Conservation (phyloP, 1,284 basidiomycete genomes). For the Cutaneotrichosporon curvatum region DNA sequence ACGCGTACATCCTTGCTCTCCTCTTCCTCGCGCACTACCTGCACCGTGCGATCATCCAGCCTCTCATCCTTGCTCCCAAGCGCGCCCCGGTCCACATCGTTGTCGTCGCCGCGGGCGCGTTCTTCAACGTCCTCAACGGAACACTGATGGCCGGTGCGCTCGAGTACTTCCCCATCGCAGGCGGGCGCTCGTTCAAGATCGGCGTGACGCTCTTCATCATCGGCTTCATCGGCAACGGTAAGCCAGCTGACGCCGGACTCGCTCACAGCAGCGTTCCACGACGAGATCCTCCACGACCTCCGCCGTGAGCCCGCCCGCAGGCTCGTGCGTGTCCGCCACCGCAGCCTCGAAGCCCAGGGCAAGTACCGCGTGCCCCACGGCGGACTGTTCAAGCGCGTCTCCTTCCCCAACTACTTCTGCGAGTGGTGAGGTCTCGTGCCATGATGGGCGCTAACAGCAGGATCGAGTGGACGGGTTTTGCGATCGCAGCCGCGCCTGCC, state of each 20-base stretch:
- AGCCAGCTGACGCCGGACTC: conserved; percentile 3
- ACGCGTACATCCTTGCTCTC: conserved; percentile 1
- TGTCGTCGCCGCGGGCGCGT: conserved; percentile 55
- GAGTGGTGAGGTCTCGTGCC: conserved; percentile 53
- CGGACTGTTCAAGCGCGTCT: conserved; percentile 66
- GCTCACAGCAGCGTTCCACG: conserved; percentile 57
- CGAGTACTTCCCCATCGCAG: conserved; percentile 25
- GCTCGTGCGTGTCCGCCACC: conserved; percentile 22
- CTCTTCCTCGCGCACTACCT: conserved; percentile 70
- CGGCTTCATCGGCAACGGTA: conserved; percentile 65
- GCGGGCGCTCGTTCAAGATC: conserved; percentile 52
- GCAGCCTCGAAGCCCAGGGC: conserved; percentile 21
- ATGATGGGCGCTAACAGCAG: conserved; percentile 31
- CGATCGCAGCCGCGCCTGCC: conserved; percentile 51
- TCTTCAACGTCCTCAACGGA: conserved; percentile 48
- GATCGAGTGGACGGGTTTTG: conserved; percentile 76
- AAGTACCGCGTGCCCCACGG: conserved; percentile 75
- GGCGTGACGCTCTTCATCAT: conserved; percentile 61
- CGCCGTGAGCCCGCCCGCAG: conserved; percentile 45
- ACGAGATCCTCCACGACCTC: conserved; percentile 75
- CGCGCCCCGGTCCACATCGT: conserved; percentile 68
- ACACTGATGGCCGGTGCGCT: conserved; percentile 25
- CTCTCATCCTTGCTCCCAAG: conserved; percentile 65
- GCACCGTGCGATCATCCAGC: conserved; percentile 75
- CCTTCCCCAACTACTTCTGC: conserved; percentile 89